Evolutionary conservation across 441 rosid genomes (phyloP).

Genomic region (Kokia cookei): DNA sequence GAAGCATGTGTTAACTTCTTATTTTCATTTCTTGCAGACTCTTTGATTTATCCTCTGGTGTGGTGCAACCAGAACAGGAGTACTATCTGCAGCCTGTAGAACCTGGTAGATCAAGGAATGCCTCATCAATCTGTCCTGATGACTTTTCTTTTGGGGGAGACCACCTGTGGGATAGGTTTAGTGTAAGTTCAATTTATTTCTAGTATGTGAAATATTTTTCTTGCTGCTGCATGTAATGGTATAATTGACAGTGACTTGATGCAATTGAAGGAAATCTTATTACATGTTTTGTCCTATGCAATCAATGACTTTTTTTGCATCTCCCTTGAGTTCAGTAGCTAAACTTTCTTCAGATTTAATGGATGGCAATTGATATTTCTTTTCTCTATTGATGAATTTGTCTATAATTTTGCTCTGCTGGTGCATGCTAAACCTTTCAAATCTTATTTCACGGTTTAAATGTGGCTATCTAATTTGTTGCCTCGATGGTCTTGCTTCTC

Average conservation of each 20-base stretch:
- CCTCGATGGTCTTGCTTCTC: neutral
- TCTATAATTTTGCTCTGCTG: neutral
- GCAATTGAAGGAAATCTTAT: neutral
- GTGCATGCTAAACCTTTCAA: neutral
- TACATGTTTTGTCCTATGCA: neutral
- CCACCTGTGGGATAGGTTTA: conserved; percentile 94
- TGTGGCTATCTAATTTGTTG: neutral
- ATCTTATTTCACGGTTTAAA: neutral
- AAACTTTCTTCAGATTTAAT: neutral
- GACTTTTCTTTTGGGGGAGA: conserved; percentile 86
- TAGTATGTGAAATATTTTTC: neutral
- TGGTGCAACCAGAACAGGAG: conserved; percentile 86
- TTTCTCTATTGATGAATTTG: neutral
- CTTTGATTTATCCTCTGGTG: conserved; percentile 71
- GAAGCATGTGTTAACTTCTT: conserved; percentile 14
- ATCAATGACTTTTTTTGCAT: neutral
- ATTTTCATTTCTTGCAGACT: conserved; percentile 43
- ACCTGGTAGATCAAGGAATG: conserved; percentile 71
- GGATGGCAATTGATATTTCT: neutral
- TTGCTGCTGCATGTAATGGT: neutral
- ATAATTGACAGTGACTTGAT: neutral
- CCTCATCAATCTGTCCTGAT: conserved; percentile 75
- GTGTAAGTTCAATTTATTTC: conserved; percentile 49
- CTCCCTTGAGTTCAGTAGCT: neutral
- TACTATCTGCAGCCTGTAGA: conserved; percentile 86